Base-by-base conservation (phyloP, 2,329 filamentous ascomycete species). In the Colletotrichum orbiculare region DNA sequence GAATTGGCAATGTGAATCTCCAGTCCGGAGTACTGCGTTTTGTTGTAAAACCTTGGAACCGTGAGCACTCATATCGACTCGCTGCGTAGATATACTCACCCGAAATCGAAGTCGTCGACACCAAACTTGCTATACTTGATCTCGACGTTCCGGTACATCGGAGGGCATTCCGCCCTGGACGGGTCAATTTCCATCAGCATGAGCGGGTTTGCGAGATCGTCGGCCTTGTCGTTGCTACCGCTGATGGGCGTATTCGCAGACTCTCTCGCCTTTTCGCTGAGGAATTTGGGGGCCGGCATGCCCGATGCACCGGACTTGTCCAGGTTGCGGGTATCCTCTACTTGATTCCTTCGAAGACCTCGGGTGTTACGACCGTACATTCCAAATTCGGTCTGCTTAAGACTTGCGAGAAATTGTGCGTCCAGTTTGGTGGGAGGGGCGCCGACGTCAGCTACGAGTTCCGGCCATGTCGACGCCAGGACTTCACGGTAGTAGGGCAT, bases 71-170 rank as follows among this genome's bases (percentile, higher is more conserved):
- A 35, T n/a, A 12, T 7, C 11, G 4, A 8, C 34, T 11, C 17
- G 10, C 15, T 7, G 12, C 7, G 38, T 25, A 8, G 17, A n/a
- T 37, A 34, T n/a, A 78, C 88, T 72, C 80, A 93, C 89, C 91
- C 91, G 78, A 99, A 99, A 77, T 99, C 96, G 76, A 99, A 99
- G 77, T 99, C 96, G 73, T 98, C 95, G n/a, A 99, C 94, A 17
- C 96, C 96, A 77, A 97, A 99, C 75, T 94, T 96, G 83, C 95
- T 97, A 81, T 98, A 99, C 76, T 97, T 97, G 80, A 99, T 99
- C 76, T 98, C 95, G 10, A 97, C 92, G 72, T 94, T 94, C 69
- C 92, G 90, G 76, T 99, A 99, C 81, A 96, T 93, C 8, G 92
- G 87, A 25, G 95, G 91, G 5, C 96, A 91, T 61, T 97, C 94